Evolutionary conservation across 305 asterid species (phyloP).

Genomic region (Fraxinus paxiana): DNA sequence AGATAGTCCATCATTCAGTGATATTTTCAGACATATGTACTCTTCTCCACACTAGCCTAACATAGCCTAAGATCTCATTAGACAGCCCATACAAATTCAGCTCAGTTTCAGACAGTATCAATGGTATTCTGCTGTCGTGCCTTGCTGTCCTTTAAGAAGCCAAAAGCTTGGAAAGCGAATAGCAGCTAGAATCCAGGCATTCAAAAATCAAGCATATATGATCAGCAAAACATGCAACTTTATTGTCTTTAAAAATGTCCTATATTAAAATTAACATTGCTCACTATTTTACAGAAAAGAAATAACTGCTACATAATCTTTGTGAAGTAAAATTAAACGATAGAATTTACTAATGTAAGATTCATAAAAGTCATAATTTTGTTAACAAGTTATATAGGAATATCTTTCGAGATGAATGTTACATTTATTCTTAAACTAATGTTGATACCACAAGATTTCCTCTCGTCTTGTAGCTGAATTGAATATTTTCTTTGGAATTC

Average conservation of each 20-base stretch:
- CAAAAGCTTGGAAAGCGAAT: not conserved
- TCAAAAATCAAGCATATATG: not conserved
- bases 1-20: not conserved
- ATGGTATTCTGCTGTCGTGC: not conserved
- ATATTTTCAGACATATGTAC: constrained; percentile 4
- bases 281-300: not conserved
- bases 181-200: not conserved
- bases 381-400: not conserved
- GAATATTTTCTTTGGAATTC: not conserved
- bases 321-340: not conserved
- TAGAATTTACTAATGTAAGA: not conserved
- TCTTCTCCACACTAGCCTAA: not conserved
- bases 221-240: not conserved
- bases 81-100: not conserved
- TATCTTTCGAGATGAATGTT: not conserved
- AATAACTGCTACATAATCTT: not conserved
- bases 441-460: not conserved
- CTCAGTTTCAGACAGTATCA: not conserved
- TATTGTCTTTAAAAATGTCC: not conserved
- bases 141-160: not conserved
- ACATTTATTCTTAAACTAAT: not conserved
- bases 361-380: not conserved
- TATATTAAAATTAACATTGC: not conserved
- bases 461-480: not conserved
- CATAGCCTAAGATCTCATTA: not conserved